Evolutionary conservation across 2,329 filamentous ascomycete genomes (phyloP).

Genomic region (Pseudopithomyces chartarum): DNA sequence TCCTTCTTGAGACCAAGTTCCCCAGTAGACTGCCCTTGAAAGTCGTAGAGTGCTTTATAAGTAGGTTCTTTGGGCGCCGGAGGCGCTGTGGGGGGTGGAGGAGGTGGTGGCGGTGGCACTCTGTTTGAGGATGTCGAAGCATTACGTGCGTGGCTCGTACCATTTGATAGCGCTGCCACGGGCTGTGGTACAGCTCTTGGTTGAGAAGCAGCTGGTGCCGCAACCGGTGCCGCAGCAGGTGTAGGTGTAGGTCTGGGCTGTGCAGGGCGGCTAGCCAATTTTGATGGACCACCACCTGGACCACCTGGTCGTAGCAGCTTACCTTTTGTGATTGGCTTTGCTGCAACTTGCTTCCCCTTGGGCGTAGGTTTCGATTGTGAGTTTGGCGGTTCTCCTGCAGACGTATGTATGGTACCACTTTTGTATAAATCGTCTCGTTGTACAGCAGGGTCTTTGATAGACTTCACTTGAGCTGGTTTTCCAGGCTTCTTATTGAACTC

Average conservation of each 20-base stretch:
- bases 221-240: conserved; percentile 27
- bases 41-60: conserved; percentile 92
- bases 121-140: conserved; percentile 51
- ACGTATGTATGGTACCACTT: conserved; percentile 87
- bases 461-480: conserved; percentile 88
- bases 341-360: conserved; percentile 81
- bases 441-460: conserved; percentile 81
- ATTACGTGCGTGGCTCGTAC: conserved; percentile 50
- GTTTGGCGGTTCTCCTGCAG: conserved; percentile 79
- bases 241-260: conserved; percentile 42
- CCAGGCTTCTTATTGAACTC: conserved; percentile 98
- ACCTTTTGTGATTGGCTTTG: conserved; percentile 88
- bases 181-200: conserved; percentile 59
- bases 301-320: conserved; percentile 91
- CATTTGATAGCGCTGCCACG: conserved; percentile 58
- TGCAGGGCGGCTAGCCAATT: conserved; percentile 61
- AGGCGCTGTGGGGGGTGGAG: conserved; percentile 66
- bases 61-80: conserved; percentile 70
- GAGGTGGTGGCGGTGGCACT: conserved; percentile 65
- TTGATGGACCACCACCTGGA: conserved; percentile 79
- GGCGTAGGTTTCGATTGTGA: conserved; percentile 85
- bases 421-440: conserved; percentile 84
- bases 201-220: conserved; percentile 31
- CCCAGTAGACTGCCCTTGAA: conserved; percentile 80
- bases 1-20: conserved; percentile 81